Percentiles rank a stretch among this genome's conserved stretches.
Evolutionary conservation across 73 alveolate genomes (phyloP).

Genomic region (Symbiodinium pilosum): DNA sequence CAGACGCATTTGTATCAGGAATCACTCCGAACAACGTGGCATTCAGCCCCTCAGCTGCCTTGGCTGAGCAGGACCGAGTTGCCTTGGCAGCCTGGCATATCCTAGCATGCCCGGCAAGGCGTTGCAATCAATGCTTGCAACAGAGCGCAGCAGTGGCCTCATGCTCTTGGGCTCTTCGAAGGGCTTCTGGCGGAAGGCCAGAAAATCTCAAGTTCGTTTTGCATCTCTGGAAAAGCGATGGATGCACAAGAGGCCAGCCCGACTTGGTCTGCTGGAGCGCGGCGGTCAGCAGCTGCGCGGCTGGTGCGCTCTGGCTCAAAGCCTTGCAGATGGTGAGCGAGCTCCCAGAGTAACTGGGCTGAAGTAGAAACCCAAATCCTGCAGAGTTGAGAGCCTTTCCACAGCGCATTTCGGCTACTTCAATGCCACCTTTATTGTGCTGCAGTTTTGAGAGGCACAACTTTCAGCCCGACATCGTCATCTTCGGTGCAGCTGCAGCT

Average conservation of each 20-base stretch:
- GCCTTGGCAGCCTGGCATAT: neutral
- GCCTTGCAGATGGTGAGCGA: slow-evolving; percentile 5
- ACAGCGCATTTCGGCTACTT: no score
- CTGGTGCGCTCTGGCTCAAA: neutral
- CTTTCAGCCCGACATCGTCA: neutral
- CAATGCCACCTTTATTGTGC: neutral
- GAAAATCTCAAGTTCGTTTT: no score
- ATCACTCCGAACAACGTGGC: slow-evolving; percentile 16
- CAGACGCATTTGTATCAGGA: neutral
- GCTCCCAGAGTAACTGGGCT: slow-evolving; percentile 3
- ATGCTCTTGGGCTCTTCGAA: neutral
- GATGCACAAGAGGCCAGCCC: neutral
- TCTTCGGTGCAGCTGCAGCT: neutral
- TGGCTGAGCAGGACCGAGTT: neutral
- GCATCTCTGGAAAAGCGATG: no score
- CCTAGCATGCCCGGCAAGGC: neutral
- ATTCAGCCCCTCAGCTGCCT: neutral
- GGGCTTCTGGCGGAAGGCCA: neutral
- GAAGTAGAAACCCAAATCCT: no score
- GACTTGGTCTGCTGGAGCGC: slow-evolving; percentile 41
- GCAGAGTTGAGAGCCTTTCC: no score
- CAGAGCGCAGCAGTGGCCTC: slow-evolving; percentile 30
- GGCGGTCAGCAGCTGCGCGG: slow-evolving; percentile 16
- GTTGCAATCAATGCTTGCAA: slow-evolving; percentile 8
- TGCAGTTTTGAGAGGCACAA: neutral